Evolutionary conservation across 345 rosid genomes (phyloP).

Genomic region (Rhodomyrtus tomentosa): DNA sequence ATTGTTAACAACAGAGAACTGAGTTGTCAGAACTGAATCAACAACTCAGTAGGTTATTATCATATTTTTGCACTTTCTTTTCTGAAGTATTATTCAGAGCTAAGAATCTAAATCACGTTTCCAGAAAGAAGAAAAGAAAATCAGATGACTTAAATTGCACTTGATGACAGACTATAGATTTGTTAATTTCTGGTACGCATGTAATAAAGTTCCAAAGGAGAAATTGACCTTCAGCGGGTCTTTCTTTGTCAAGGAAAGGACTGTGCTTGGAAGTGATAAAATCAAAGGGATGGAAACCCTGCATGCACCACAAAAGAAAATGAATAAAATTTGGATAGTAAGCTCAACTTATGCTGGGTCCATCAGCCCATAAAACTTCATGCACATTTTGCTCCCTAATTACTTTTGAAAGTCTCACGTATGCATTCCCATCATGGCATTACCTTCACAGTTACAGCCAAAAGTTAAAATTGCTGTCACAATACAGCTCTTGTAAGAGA

Average conservation of each 20-base stretch:
- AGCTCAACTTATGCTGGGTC: not conserved
- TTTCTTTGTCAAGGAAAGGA: slow-evolving; percentile 69
- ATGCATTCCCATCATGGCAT: not conserved
- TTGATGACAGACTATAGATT: not conserved
- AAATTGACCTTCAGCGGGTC: slow-evolving; percentile 52
- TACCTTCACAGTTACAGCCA: not conserved
- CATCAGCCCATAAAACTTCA: not conserved
- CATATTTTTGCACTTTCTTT: not conserved
- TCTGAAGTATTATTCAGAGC: not conserved
- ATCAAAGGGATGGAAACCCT: slow-evolving; percentile 81
- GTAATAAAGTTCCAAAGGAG: not conserved
- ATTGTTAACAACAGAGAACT: not conserved
- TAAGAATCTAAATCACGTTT: not conserved
- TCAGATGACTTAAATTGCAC: not conserved
- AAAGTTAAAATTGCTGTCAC: not conserved
- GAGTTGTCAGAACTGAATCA: not conserved
- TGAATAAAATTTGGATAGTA: not conserved
- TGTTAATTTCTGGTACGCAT: not conserved
- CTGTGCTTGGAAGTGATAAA: slow-evolving; percentile 71
- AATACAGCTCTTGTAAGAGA: not conserved
- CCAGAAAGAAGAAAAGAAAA: not conserved
- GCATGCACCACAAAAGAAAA: slow-evolving; percentile 11
- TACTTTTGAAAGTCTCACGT: not conserved
- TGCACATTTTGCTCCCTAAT: not conserved
- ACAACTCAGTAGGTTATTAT: not conserved